These are phyloP conservation scores for Vitis hybrid DNA, from an alignment of 177 flowering plant genomes.

Conservation along the genomic window DNA sequence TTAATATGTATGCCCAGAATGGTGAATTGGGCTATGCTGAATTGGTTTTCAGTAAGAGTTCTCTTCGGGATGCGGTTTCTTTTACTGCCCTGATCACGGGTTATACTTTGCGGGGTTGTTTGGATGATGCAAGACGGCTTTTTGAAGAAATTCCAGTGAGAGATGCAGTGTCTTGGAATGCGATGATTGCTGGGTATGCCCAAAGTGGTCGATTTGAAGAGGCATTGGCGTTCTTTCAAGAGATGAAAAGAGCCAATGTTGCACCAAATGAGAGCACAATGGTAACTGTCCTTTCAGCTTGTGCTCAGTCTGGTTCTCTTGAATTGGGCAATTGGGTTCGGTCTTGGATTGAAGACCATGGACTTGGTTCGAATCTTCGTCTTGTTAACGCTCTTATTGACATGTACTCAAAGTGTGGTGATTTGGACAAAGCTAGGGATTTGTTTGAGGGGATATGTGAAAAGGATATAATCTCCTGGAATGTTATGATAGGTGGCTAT, in stretches of 20 bases:
- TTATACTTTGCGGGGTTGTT: constrained; percentile 40
- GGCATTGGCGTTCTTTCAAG: constrained; percentile 48
- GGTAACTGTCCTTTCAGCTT: constrained; percentile 62
- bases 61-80: constrained; percentile 52
- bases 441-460: constrained; percentile 42
- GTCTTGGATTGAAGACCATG: constrained; percentile 47
- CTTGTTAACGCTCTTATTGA: constrained; percentile 62
- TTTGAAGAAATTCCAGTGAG: constrained; percentile 63
- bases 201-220: constrained; percentile 46
- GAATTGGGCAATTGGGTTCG: constrained; percentile 44
- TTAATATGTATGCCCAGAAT: constrained; percentile 53
- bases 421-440: constrained; percentile 37
- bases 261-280: constrained; percentile 64
- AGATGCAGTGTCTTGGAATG: constrained; percentile 80
- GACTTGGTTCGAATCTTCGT: constrained; percentile 34
- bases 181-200: constrained; percentile 69
- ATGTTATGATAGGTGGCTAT: constrained; percentile 76
- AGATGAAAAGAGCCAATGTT: constrained; percentile 40
- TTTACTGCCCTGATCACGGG: constrained; percentile 68
- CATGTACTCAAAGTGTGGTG: constrained; percentile 78
- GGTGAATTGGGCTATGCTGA: constrained; percentile 56
- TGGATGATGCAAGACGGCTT: constrained; percentile 53
- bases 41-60: constrained; percentile 59
- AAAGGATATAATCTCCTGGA: constrained; percentile 64
- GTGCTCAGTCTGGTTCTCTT: constrained; percentile 56